These are phyloP conservation scores for Colletotrichum nymphaeae DNA, from an alignment of 2,329 filamentous ascomycete species.

Conservation along the genomic window DNA sequence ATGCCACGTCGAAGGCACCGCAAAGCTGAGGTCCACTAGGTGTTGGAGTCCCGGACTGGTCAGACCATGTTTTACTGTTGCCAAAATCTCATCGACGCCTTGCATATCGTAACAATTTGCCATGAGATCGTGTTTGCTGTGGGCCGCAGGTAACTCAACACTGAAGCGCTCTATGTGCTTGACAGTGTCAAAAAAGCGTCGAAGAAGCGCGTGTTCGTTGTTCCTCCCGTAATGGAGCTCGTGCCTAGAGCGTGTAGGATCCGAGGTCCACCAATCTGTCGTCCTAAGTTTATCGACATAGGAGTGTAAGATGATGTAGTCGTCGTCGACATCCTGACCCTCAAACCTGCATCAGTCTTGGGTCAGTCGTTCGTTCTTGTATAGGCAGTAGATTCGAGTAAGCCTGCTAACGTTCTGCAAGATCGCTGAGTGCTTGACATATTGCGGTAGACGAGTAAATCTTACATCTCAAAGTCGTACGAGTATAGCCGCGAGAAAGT, in stretches of 20 bases:
- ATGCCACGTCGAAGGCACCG: slow-evolving; percentile 14
- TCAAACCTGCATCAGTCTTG: not conserved
- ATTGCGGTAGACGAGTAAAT: too few species aligned
- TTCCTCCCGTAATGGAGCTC: slow-evolving; percentile 15
- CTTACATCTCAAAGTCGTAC: slow-evolving; percentile 1
- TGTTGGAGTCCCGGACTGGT: not conserved
- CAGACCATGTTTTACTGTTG: not conserved
- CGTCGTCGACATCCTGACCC: not conserved
- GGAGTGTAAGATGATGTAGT: slow-evolving; percentile 6
- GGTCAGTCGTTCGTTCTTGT: not conserved
- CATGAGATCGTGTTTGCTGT: not conserved
- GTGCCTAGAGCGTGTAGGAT: not conserved
- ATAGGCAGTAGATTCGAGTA: too few species aligned
- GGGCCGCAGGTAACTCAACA: not conserved
- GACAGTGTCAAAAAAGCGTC: slow-evolving; percentile 1
- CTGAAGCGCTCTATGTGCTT: not conserved
- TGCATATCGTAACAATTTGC: slow-evolving; percentile 24
- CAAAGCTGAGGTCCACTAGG: slow-evolving; percentile 13
- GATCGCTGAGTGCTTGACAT: not conserved
- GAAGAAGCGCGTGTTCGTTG: not conserved
- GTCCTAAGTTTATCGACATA: not conserved
- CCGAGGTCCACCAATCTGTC: not conserved
- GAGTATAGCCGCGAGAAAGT: slow-evolving; percentile 1
- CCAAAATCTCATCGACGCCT: not conserved
- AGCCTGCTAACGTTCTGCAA: not conserved